Conservation (phyloP, 2,329 filamentous ascomycete species). For the Aureobasidium sp. region DNA sequence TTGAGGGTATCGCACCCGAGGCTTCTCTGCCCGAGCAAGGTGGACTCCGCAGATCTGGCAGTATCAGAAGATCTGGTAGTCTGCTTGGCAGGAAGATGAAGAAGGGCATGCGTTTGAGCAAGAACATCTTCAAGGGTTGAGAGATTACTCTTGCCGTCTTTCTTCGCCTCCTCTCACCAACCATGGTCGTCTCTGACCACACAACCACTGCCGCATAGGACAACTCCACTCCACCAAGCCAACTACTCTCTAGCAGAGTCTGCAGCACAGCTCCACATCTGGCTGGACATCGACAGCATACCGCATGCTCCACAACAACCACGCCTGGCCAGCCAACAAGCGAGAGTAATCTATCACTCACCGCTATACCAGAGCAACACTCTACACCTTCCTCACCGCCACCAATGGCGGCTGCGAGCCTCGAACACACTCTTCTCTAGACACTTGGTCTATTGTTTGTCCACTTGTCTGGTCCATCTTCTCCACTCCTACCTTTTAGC, state of each 20-base stretch:
- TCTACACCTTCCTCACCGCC: neutral
- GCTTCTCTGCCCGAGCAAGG: neutral
- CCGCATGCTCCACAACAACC: neutral
- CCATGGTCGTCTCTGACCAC: neutral
- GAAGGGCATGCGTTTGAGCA: constrained; percentile 20
- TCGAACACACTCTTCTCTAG: neutral
- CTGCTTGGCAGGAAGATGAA: constrained; percentile 17
- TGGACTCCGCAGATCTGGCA: neutral
- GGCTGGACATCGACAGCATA: neutral
- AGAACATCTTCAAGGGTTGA: constrained; percentile 22
- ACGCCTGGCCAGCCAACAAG: neutral
- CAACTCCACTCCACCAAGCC: neutral
- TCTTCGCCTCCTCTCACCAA: neutral
- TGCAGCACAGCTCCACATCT: neutral
- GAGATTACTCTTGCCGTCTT: neutral
- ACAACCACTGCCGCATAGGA: neutral
- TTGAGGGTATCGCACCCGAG: neutral
- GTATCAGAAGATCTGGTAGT: constrained; percentile 1
- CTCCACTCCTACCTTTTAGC: neutral
- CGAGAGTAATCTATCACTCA: neutral
- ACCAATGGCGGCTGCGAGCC: neutral
- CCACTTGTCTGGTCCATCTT: neutral
- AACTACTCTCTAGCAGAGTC: neutral
- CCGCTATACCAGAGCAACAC: neutral
- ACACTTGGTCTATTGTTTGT: neutral